Evolutionary conservation across 2,329 filamentous ascomycete genomes (phyloP), one percentile per base, ranked within the genome.

Genomic region (Epichloe sp.): DNA sequence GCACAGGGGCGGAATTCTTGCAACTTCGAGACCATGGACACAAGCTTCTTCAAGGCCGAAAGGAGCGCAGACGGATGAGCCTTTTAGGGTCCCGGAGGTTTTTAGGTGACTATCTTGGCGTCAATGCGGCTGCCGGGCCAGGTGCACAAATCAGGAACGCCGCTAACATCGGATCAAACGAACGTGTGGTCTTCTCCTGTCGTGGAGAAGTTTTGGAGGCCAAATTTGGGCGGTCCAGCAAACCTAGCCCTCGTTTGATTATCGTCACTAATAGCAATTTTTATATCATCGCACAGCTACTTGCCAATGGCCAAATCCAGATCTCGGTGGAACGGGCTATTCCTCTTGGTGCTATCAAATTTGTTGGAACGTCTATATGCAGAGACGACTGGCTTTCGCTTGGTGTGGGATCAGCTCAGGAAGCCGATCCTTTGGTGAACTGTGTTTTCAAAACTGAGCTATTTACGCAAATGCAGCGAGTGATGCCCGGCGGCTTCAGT

Each of bases 331-430:
- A 98, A 65, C 80, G 86, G 49, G 83, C 86, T 0, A 81, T 97
- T 54, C 82, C 89, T 0, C 71, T 97, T 17, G 88, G 88, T 3
- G 80, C 89, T 10, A 91, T 98, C 73, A 95, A 94, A 67, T 93
- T 85, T 62, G 74, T 98, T 57, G 82, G 88, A 60, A 74, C 80
- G 5, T 96, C 91, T 2, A 88, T 79, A 15, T 71, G 86, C 54
- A 88, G 87, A 56, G 93, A 98, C 60, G 93, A 98, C 68, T 98
- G 93, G 93, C 96, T 98, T 67, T 88, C 91, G 1, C 74, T 98
- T 37, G 88, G 90, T 3, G 78, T 94, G 44, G 88, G 87, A n/a
- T 90, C 90, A 35, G 83, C 84, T 8, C 88, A 95, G 63, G 91
- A 97, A 65, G 77, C 93, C 0, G 93, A 98, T 66, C 89, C 93